These are phyloP conservation scores for Tolypocladium cylindrosporum DNA, from an alignment of 2,329 filamentous ascomycete genomes.

Conservation along the genomic window DNA sequence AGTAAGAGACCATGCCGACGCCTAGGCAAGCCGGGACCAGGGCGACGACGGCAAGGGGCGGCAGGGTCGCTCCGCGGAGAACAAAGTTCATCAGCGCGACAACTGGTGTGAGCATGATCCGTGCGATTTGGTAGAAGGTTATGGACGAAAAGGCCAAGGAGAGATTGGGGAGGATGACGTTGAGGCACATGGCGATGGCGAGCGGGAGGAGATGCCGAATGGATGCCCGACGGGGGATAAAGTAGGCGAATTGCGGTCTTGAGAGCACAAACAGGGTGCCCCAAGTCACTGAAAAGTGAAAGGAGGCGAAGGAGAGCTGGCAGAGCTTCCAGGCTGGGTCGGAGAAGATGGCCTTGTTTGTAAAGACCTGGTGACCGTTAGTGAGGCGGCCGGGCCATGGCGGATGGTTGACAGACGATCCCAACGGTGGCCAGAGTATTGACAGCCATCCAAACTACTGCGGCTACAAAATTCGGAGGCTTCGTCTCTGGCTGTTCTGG, in stretches of 20 bases:
- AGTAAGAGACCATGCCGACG: conserved; percentile 58
- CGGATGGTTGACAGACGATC: conserved; percentile 34
- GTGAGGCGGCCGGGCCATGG: conserved; percentile 2
- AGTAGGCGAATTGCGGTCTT: conserved; percentile 46
- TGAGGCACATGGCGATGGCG: conserved; percentile 57
- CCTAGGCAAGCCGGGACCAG: conserved; percentile 53
- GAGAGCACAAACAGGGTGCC: conserved; percentile 53
- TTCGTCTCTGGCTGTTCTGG: neutral
- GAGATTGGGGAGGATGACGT: conserved; percentile 59
- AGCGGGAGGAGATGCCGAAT: conserved; percentile 51
- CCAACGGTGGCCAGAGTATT: conserved; percentile 55
- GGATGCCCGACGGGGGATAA: conserved; percentile 44
- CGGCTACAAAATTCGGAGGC: neutral
- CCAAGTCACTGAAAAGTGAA: conserved; percentile 60
- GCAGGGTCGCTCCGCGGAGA: conserved; percentile 47
- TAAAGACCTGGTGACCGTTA: conserved; percentile 44
- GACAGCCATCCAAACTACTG: conserved; percentile 44
- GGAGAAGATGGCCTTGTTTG: conserved; percentile 61
- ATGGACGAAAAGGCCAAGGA: conserved; percentile 58
- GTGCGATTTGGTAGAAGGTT: conserved; percentile 61
- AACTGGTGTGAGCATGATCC: conserved; percentile 55
- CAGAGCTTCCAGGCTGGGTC: conserved; percentile 49
- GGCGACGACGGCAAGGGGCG: conserved; percentile 40
- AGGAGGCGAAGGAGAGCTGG: conserved; percentile 57
- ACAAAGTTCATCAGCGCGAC: conserved; percentile 56